Evolutionary conservation across 2,329 filamentous ascomycete genomes (phyloP).

Genomic region (Monilinia polystroma): DNA sequence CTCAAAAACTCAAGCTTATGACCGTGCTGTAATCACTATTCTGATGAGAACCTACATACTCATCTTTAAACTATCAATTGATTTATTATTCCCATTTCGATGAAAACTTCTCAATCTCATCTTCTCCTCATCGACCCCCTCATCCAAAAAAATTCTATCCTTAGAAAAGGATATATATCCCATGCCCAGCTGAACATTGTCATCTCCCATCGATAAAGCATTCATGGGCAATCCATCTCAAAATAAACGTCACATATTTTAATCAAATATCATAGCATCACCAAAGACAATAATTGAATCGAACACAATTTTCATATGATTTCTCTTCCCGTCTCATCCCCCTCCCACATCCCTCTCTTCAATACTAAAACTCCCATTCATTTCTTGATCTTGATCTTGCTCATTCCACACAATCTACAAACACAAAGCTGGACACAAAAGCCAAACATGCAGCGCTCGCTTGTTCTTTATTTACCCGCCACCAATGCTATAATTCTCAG

Average conservation of each 20-base stretch:
- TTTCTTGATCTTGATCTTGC: neutral
- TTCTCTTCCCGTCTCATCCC: neutral
- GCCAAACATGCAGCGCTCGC: conserved; percentile 2
- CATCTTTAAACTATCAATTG: too few relatives aligned
- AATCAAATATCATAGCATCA: neutral
- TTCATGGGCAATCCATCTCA: too few relatives aligned
- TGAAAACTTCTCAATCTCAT: too few relatives aligned
- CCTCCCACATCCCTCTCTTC: neutral
- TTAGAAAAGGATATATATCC: too few relatives aligned
- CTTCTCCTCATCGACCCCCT: too few relatives aligned
- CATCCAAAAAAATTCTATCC: too few relatives aligned
- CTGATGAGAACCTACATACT: too few relatives aligned
- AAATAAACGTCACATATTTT: neutral
- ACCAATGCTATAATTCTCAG: conserved; percentile 15
- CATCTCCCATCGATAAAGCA: too few relatives aligned
- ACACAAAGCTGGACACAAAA: neutral
- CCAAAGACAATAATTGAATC: neutral
- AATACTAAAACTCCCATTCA: neutral
- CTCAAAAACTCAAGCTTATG: too few relatives aligned
- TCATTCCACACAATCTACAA: conserved; percentile 3
- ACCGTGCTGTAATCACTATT: too few relatives aligned
- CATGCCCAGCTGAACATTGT: too few relatives aligned
- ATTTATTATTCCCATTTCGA: too few relatives aligned
- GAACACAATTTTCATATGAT: conserved; percentile 11
- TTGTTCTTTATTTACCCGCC: conserved; percentile 2